Evolutionary conservation across 2,329 filamentous ascomycete genomes (phyloP).

Genomic region (Drechslerella coelobrocha): DNA sequence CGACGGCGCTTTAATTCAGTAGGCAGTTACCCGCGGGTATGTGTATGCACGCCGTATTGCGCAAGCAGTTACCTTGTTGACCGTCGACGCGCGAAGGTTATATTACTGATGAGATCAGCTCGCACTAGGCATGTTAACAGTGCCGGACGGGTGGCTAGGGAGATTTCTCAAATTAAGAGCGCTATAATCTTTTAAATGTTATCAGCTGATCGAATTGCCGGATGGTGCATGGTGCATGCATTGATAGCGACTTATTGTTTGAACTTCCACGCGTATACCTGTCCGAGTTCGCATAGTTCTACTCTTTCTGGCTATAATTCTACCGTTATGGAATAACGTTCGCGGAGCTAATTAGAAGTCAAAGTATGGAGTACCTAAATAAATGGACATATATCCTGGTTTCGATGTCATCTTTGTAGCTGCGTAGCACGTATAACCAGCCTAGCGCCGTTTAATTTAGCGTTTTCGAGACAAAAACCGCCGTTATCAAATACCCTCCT

Average conservation of each 20-base stretch:
- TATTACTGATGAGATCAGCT: no score
- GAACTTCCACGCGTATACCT: background rate
- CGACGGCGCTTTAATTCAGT: background rate
- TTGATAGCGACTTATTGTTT: background rate
- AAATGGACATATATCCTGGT: background rate
- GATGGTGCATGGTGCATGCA: background rate
- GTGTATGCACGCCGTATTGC: no score
- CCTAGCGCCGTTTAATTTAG: constrained; percentile 2
- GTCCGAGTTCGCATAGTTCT: background rate
- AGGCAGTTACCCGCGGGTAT: no score
- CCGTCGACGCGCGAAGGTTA: background rate
- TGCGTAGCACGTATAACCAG: background rate
- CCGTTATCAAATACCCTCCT: background rate
- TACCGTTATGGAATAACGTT: background rate
- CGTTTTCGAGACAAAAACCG: background rate
- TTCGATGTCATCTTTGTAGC: background rate
- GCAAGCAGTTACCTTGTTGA: background rate
- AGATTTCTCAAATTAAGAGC: constrained; percentile 1
- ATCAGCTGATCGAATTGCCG: background rate
- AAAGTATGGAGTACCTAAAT: constrained; percentile 8
- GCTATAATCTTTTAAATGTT: background rate
- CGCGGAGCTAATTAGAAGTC: constrained; percentile 9
- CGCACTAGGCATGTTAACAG: no score
- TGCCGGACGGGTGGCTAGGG: constrained; percentile 4
- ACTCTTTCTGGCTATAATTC: background rate